Evolutionary conservation across 2,329 filamentous ascomycete species (phyloP), one percentile per base, ranked within the genome.

Genomic region (Ascochyta fabae): DNA sequence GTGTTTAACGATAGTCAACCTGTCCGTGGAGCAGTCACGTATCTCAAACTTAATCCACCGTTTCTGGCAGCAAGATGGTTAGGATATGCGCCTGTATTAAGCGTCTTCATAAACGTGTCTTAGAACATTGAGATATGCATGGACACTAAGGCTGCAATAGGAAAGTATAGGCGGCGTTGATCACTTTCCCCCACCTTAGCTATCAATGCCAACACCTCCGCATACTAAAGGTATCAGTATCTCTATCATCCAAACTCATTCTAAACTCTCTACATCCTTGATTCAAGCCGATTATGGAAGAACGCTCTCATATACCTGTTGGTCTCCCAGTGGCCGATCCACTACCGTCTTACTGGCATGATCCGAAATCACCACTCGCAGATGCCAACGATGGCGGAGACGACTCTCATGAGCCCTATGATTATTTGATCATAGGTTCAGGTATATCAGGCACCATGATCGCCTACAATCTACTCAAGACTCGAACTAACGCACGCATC

Each of bases 311-410:
- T 4, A 69, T 75, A 24, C 71, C 70, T 15, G 71, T 75, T 9
- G 52, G 53, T 5, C 64, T 70, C 16, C 77, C 77, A 12, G 53
- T 68, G 15, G 22, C 64, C 19, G 61, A 71, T 22, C 75, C 77
- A 6, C 66, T 75, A 6, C 62, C 69, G 7, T 78, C 77, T 5
- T 79, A 78, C 61, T 79, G 77, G 77, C 77, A 79, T 43, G 59
- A 64, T 1, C 74, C 77, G 12, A 74, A 73, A 53, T 73, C 70
- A 0, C 66, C 71, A 1, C 69, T 79, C 22, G 72, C 76, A 12
- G 69, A 73, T 39, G 53, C 68, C 8, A 63, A 68, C 15, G 69
- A 70, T 38, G 66, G 74, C 1, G 65, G 64, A 29, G 53, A 67
- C 8, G 38, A 56, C 0, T 53, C 68, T 4, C 65, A 70, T 7